These are phyloP conservation scores for Cutaneotrichosporon dermatis DNA, from an alignment of 1,284 basidiomycete genomes.

Conservation along the genomic window DNA sequence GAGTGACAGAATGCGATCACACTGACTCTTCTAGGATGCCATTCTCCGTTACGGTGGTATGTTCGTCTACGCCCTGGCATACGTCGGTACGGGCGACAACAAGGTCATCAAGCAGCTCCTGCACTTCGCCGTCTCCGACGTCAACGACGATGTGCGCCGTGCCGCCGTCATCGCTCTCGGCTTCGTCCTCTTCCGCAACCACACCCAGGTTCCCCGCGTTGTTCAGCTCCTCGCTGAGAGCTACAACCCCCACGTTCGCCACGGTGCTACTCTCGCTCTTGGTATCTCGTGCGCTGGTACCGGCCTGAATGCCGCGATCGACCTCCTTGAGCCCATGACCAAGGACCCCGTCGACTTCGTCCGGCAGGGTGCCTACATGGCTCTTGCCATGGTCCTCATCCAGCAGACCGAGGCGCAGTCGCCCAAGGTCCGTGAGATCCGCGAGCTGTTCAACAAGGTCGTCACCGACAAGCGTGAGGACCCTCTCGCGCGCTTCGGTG, in stretches of 20 bases:
- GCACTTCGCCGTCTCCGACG: slow-evolving; percentile 93
- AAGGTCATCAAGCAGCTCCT: slow-evolving; percentile 81
- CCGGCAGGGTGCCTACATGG: slow-evolving; percentile 91
- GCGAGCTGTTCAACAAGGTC: slow-evolving; percentile 79
- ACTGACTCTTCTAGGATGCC: slow-evolving; percentile 63
- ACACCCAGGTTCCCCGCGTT: slow-evolving; percentile 85
- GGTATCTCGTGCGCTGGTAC: slow-evolving; percentile 97
- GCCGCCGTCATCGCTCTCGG: slow-evolving; percentile 91
- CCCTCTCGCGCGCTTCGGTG: slow-evolving; percentile 93
- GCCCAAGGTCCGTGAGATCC: slow-evolving; percentile 70
- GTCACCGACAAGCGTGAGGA: slow-evolving; percentile 94
- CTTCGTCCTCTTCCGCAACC: slow-evolving; percentile 92
- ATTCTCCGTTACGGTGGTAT: slow-evolving; percentile 94
- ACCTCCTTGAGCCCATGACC: slow-evolving; percentile 92
- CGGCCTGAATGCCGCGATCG: slow-evolving; percentile 87
- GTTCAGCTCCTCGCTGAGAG: slow-evolving; percentile 93
- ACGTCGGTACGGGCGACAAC: slow-evolving; percentile 91
- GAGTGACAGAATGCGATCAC: slow-evolving; percentile 21
- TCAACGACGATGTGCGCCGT: slow-evolving; percentile 89
- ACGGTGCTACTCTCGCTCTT: slow-evolving; percentile 82
- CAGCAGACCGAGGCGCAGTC: slow-evolving; percentile 87
- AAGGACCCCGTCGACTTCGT: slow-evolving; percentile 96
- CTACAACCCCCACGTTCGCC: slow-evolving; percentile 96
- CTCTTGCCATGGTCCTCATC: slow-evolving; percentile 90
- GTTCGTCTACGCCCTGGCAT: slow-evolving; percentile 88